A percentile compares a stretch with the other conserved stretches of the same genome.
These are phyloP conservation scores for Paramecium bursaria DNA, from an alignment of 73 alveolate genomes.

Conservation along the genomic window DNA sequence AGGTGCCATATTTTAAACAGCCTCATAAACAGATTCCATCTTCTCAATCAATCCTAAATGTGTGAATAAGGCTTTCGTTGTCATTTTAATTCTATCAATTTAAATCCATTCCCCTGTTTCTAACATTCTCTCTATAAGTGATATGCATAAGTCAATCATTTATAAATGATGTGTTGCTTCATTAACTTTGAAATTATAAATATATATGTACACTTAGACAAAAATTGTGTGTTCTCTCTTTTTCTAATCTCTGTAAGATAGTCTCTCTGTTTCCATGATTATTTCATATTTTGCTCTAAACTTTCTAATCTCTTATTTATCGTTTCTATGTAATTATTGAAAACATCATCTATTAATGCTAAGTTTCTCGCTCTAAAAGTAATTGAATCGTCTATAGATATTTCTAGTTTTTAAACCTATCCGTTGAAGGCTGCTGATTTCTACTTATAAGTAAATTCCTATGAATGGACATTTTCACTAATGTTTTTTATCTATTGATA, in stretches of 20 bases:
- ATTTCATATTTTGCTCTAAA: slow-evolving; percentile 21
- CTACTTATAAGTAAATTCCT: slow-evolving; percentile 26
- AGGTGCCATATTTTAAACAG: no score
- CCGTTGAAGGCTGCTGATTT: background rate
- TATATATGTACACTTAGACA: background rate
- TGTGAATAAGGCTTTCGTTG: no score
- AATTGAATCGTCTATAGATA: slow-evolving; percentile 35
- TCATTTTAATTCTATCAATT: slow-evolving; percentile 31
- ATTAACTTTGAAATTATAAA: no score
- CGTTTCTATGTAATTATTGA: slow-evolving; percentile 4
- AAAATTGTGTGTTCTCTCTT: background rate
- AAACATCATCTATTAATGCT: slow-evolving; percentile 6
- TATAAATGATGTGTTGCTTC: slow-evolving; percentile 7
- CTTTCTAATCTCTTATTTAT: slow-evolving; percentile 49
- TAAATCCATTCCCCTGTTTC: slow-evolving; percentile 3
- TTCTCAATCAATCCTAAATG: no score
- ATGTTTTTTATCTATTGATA: slow-evolving; percentile 4
- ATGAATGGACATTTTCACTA: slow-evolving; percentile 6
- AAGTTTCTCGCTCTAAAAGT: slow-evolving; percentile 28
- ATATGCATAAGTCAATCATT: slow-evolving; percentile 47
- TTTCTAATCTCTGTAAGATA: slow-evolving; percentile 34
- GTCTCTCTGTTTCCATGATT: slow-evolving; percentile 8
- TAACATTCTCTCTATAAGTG: slow-evolving; percentile 13
- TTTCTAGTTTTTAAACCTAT: slow-evolving; percentile 19
- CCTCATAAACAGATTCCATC: no score